Percentiles rank a stretch among this genome's conserved stretches.
Conservation (phyloP, 768 basidiomycete genomes). For the Boletus tomentosulus region DNA sequence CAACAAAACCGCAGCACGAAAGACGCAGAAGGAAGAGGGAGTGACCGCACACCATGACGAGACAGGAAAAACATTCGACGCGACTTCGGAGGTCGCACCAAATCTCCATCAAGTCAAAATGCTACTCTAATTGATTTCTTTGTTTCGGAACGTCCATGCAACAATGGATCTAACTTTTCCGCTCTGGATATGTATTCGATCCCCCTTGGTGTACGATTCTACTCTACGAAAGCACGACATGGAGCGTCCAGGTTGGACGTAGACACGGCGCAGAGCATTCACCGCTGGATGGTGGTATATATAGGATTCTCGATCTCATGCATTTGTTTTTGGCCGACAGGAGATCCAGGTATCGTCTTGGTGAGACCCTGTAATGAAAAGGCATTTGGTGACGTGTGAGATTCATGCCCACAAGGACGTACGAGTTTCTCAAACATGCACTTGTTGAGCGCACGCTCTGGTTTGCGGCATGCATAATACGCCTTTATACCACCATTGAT, state of each 20-base stretch:
- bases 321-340: conserved; percentile 75
- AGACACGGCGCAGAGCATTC: conserved; percentile 12
- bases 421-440: conserved; percentile 98
- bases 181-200: background rate
- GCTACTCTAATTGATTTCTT: no score
- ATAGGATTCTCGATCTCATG: conserved; percentile 87
- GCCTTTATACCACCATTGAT: conserved; percentile 46
- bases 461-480: conserved; percentile 84
- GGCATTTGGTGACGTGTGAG: background rate
- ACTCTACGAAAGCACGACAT: conserved; percentile 18
- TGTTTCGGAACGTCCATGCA: no score
- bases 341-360: conserved; percentile 88
- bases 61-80: conserved; percentile 27
- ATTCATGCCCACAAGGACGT: conserved; percentile 30
- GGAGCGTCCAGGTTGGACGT: background rate
- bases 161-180: background rate
- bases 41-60: conserved; percentile 29
- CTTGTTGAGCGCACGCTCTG: conserved; percentile 81
- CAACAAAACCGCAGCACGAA: background rate
- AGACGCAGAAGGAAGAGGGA: background rate
- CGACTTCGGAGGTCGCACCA: background rate
- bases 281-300: conserved; percentile 84
- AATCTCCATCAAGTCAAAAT: no score
- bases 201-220: conserved; percentile 4
- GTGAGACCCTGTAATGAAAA: conserved; percentile 64